Conservation (phyloP, 352 stramenopile genomes). For the Aphanomyces euteiches region DNA sequence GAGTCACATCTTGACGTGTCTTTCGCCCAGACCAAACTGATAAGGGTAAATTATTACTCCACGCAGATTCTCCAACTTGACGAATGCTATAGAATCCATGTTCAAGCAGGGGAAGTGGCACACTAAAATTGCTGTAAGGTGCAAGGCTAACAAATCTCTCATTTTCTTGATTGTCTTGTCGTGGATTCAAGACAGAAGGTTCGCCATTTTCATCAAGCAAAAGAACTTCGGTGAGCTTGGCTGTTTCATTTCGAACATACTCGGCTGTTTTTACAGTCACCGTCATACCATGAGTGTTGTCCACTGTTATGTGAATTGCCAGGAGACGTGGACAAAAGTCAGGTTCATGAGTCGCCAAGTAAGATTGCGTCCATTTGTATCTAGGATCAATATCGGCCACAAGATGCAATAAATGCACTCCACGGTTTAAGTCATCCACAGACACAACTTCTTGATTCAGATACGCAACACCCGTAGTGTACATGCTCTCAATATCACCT, state of each 20-base stretch:
- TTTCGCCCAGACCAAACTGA: slow-evolving; percentile 65
- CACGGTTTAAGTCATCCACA: slow-evolving; percentile 63
- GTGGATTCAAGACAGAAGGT: slow-evolving; percentile 53
- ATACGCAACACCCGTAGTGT: slow-evolving; percentile 60
- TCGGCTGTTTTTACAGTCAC: slow-evolving; percentile 69
- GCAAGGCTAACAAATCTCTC: slow-evolving; percentile 60
- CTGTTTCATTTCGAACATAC: slow-evolving; percentile 73
- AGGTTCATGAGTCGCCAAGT: slow-evolving; percentile 61
- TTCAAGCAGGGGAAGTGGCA: slow-evolving; percentile 74
- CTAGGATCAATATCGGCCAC: slow-evolving; percentile 63
- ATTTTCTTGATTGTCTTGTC: slow-evolving; percentile 38
- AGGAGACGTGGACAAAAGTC: slow-evolving; percentile 66
- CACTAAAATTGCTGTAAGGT: slow-evolving; percentile 50
- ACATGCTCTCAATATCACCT: slow-evolving; percentile 57
- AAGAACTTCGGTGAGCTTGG: slow-evolving; percentile 69
- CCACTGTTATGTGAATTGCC: slow-evolving; percentile 63
- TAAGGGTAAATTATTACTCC: slow-evolving; percentile 71
- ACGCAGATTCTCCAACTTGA: slow-evolving; percentile 78
- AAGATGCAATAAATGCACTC: slow-evolving; percentile 69
- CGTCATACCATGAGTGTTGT: slow-evolving; percentile 72
- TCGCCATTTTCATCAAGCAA: slow-evolving; percentile 54
- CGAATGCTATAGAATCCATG: slow-evolving; percentile 72
- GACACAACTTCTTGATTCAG: slow-evolving; percentile 43
- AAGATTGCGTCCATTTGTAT: slow-evolving; percentile 85
- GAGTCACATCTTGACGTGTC: slow-evolving; percentile 29